Evolutionary conservation across 129 eudicot genomes (phyloP), one percentile per base, ranked within the genome.

Genomic region (Chrysanthemum lavandulifolium): DNA sequence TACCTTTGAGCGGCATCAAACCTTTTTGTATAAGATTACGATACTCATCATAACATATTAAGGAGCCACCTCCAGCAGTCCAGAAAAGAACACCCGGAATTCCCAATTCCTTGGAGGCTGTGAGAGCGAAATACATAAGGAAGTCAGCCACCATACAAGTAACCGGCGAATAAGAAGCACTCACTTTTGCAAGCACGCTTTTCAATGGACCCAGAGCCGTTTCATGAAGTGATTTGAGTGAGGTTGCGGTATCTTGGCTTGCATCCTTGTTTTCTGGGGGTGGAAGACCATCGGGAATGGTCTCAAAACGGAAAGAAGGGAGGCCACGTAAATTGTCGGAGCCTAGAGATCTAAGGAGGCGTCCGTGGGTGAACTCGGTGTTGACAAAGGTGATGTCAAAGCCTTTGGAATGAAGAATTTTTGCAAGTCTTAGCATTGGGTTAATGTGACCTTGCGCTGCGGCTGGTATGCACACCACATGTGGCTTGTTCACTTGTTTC

Each of bases 361-460:
- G 82, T 12, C 45, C 75, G 43, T 81, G 82, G 72, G 45, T 81
- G 47, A 73, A 74, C 3, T 74, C 76, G 0, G 73, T 74, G 76
- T 65, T 79, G 6, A 79, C 64, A 6, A 67, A 80, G 31, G 84
- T 80, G 67, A 80, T 63, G 19, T 21, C n/a, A 48, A 80, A 75
- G 77, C 73, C 84, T 69, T 73, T 78, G 47, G 69, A 21, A 25
- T 85, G 84, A 9, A 86, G 84, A 14, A 86, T 73, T 54, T 65
- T 72, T 0, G 91, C 88, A 18, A 86, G 82, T 16, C 77, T 78
- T 13, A 83, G 73, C 77, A 86, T 77, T 7, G 88, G 88, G 73
- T 56, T 78, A n/a, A 78, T 78, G 77, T 78, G 82, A 23, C 82
- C 82, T 77, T 77, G 81, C 19, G 65, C 58, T 64, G 76, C 54